Percentiles rank a stretch among this genome's conserved stretches.
These are phyloP conservation scores for Neospermospora avenae DNA, from an alignment of 2,329 filamentous ascomycete genomes.

Conservation along the genomic window DNA sequence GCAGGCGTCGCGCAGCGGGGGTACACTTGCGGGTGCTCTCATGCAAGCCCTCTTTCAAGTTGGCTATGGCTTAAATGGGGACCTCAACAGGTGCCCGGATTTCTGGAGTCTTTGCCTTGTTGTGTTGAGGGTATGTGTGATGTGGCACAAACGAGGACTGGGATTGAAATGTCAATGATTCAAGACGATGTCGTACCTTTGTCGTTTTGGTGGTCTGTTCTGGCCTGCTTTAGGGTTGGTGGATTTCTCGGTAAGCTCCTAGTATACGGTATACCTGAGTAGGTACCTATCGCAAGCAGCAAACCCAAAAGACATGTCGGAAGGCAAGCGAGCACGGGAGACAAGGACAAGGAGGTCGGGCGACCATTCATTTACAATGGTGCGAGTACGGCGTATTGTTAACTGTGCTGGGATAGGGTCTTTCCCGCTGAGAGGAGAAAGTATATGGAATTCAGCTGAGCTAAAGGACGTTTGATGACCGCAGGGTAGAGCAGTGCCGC, in stretches of 20 bases:
- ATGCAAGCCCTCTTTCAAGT: neutral
- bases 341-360: too few species aligned
- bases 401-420: neutral
- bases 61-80: neutral
- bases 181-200: neutral
- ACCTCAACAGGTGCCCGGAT: neutral
- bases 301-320: too few species aligned
- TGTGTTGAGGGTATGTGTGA: neutral
- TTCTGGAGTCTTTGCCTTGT: neutral
- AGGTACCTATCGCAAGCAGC: too few species aligned
- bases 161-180: neutral
- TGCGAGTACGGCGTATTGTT: too few species aligned
- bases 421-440: too few species aligned
- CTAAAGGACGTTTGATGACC: neutral
- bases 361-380: too few species aligned
- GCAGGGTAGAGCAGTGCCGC: neutral
- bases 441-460: neutral
- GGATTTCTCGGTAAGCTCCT: neutral
- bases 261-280: too few species aligned
- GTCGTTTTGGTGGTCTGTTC: neutral
- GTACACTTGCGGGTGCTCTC: neutral
- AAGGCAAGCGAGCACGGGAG: too few species aligned
- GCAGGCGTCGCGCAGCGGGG: constrained; percentile 10
- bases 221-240: neutral
- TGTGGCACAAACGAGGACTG: neutral